Conservation (phyloP, 2,329 filamentous ascomycete genomes). For the Sporothrix variecibatus region DNA sequence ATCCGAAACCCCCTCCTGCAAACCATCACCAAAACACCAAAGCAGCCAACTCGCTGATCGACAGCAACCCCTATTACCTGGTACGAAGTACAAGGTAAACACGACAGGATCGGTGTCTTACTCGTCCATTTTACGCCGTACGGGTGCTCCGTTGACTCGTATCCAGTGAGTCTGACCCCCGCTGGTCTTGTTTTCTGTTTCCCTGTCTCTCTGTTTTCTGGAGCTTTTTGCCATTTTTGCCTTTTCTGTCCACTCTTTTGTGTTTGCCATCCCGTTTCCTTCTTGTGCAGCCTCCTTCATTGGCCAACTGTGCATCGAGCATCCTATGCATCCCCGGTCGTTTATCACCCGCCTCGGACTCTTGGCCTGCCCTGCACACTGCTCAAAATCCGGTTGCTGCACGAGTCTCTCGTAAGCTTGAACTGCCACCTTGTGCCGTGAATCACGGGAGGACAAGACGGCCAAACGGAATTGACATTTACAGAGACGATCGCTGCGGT, state of each 20-base stretch:
- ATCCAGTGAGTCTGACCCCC: constrained; percentile 5
- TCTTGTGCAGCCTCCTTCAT: background rate
- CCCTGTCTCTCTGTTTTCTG: background rate
- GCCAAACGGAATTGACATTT: background rate
- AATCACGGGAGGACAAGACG: background rate
- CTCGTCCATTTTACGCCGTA: background rate
- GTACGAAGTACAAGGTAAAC: background rate
- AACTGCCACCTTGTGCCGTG: background rate
- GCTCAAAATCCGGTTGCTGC: background rate
- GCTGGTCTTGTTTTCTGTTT: background rate
- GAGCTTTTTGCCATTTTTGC: background rate
- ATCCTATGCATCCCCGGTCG: background rate
- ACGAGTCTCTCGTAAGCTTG: background rate
- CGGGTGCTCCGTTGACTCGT: background rate
- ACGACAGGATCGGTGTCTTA: constrained; percentile 2
- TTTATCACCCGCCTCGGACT: background rate
- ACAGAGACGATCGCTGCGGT: background rate
- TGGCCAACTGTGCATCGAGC: background rate
- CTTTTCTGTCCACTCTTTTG: background rate
- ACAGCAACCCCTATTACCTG: constrained; percentile 3
- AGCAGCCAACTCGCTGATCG: constrained; percentile 7
- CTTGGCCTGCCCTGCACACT: background rate
- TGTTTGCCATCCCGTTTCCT: background rate
- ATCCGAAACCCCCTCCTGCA: background rate
- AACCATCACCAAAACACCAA: background rate